phyloP scores from a whole-genome alignment of 2,329 filamentous ascomycete genomes.

The Paraconiothyrium sp. region DNA sequence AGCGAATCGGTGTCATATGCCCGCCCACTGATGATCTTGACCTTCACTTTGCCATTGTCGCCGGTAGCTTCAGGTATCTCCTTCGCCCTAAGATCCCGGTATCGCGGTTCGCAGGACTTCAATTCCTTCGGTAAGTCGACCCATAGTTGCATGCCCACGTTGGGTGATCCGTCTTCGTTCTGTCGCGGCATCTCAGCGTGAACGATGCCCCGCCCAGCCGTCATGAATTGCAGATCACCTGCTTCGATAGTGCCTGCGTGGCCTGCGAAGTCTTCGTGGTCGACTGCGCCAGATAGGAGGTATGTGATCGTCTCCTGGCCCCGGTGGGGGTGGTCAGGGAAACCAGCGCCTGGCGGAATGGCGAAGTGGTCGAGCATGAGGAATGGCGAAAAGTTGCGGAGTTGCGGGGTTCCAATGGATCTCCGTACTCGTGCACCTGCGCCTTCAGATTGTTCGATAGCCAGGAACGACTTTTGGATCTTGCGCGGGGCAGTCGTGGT shows the following conservation, averaged over 20 bases:
- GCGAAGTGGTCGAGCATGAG: constrained; percentile 94
- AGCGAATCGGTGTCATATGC: constrained; percentile 86
- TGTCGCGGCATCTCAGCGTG: constrained; percentile 94
- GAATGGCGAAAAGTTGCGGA: constrained; percentile 90
- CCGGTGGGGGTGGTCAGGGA: constrained; percentile 85
- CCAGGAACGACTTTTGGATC: constrained; percentile 85
- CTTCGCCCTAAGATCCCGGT: constrained; percentile 79
- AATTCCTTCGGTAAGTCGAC: constrained; percentile 85
- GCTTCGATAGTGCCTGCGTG: constrained; percentile 82
- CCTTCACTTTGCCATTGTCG: constrained; percentile 76
- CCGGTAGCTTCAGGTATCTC: constrained; percentile 82
- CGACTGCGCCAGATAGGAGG: constrained; percentile 82
- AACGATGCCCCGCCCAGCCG: constrained; percentile 88
- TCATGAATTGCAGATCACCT: constrained; percentile 99
- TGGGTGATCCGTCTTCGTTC: constrained; percentile 77
- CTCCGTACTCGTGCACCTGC: constrained; percentile 87
- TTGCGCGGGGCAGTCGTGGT: constrained; percentile 66
- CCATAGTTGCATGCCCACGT: constrained; percentile 93
- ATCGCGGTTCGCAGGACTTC: constrained; percentile 90
- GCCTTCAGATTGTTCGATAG: constrained; percentile 86
- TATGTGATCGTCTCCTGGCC: constrained; percentile 94
- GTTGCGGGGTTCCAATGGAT: constrained; percentile 82
- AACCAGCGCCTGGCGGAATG: constrained; percentile 81
- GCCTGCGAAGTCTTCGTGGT: constrained; percentile 92
- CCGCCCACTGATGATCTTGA: constrained; percentile 92